Evolutionary conservation across 2,329 filamentous ascomycete genomes (phyloP).

Genomic region (Westerdykella sp.): DNA sequence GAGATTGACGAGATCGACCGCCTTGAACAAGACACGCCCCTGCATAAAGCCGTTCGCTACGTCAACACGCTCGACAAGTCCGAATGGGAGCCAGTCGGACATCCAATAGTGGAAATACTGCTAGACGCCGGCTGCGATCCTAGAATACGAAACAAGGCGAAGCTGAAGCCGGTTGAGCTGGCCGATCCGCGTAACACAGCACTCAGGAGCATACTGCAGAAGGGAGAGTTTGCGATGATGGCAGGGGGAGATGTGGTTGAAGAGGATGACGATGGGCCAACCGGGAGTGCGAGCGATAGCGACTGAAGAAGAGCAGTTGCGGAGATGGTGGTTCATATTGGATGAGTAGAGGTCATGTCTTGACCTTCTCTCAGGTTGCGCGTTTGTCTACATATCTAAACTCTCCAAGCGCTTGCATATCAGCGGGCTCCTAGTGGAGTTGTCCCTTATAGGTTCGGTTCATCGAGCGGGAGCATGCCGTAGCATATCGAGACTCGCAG

Average conservation of each 20-base stretch:
- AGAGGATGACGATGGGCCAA: conserved; percentile 44
- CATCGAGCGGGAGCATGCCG: no score
- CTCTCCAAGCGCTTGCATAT: no score
- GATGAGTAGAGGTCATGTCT: no score
- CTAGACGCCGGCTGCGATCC: conserved; percentile 69
- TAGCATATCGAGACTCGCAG: no score
- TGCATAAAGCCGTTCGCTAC: conserved; percentile 73
- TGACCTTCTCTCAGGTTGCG: no score
- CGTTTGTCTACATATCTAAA: no score
- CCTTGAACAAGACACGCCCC: conserved; percentile 67
- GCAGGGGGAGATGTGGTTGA: conserved; percentile 45
- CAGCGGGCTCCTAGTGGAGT: no score
- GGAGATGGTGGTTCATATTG: background rate
- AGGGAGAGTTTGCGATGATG: conserved; percentile 60
- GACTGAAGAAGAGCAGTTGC: conserved; percentile 17
- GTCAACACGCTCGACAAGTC: conserved; percentile 61
- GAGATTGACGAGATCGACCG: conserved; percentile 75
- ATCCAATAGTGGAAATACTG: conserved; percentile 68
- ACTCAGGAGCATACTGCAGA: conserved; percentile 58
- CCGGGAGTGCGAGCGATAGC: conserved; percentile 46
- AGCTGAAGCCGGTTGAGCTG: conserved; percentile 64
- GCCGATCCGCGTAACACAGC: conserved; percentile 64
- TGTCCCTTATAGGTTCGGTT: no score
- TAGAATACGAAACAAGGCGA: conserved; percentile 62
- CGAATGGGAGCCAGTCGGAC: conserved; percentile 61